phyloP scores from a whole-genome alignment of 225 moss, liverwort and hornwort species.

The Physcomitrellopsis africana region DNA sequence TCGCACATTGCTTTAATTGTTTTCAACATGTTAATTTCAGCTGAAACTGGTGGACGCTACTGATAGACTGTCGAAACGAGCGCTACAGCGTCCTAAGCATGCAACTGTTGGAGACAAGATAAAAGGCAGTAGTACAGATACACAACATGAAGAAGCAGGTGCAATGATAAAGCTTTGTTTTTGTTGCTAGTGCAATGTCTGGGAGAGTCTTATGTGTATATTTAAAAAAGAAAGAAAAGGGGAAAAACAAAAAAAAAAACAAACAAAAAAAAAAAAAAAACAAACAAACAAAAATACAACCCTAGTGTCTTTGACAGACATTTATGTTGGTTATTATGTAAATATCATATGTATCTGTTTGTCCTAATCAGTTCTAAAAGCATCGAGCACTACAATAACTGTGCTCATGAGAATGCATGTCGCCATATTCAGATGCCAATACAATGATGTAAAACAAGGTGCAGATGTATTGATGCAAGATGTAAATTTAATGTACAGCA shows the following conservation, averaged over 20 bases:
- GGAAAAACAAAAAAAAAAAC: no score
- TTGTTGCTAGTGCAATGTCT: no score
- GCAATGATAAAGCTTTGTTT: background rate
- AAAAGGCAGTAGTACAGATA: conserved; percentile 33
- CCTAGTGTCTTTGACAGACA: background rate
- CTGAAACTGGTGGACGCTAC: conserved; percentile 55
- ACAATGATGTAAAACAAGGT: background rate
- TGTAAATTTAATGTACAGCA: conserved; percentile 36
- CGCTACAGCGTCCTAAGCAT: conserved; percentile 66
- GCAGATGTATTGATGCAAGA: background rate
- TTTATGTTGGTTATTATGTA: background rate
- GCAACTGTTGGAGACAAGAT: conserved; percentile 38
- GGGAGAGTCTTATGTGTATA: no score
- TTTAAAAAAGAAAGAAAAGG: no score
- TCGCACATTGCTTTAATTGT: background rate
- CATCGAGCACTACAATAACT: background rate
- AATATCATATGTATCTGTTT: background rate
- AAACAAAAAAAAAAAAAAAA: no score
- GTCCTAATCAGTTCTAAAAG: background rate
- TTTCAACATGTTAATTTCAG: conserved; percentile 37
- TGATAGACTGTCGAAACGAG: conserved; percentile 58
- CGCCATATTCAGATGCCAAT: background rate
- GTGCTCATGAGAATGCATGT: no score
- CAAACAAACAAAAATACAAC: background rate
- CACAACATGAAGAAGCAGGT: conserved; percentile 51